Percentiles rank a stretch among this genome's conserved stretches.
phyloP scores from a whole-genome alignment of 2,329 filamentous ascomycete species.

The Neonectria faginata region DNA sequence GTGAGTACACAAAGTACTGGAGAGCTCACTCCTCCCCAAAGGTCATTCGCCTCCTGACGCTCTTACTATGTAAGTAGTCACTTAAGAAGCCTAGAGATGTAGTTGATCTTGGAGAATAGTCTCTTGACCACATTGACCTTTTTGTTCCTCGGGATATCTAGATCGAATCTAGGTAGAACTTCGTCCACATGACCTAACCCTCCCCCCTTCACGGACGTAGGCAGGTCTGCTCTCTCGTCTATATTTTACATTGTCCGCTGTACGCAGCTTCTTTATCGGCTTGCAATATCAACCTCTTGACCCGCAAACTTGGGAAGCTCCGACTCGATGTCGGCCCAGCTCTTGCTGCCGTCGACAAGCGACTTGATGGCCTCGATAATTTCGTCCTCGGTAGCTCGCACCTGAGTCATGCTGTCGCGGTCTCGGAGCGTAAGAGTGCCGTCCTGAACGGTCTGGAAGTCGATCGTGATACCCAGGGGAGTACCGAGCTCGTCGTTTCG shows the following conservation, averaged over 20 bases:
- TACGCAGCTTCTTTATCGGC: constrained; percentile 45
- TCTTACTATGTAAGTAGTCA: not conserved
- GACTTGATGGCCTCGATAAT: constrained; percentile 80
- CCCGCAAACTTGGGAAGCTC: constrained; percentile 87
- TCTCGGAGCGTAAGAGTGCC: constrained; percentile 88
- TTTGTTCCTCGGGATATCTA: constrained; percentile 28
- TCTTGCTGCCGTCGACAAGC: constrained; percentile 61
- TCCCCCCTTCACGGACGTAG: constrained; percentile 12
- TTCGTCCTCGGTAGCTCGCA: constrained; percentile 83
- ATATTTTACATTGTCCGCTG: constrained; percentile 40
- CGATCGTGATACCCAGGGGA: constrained; percentile 91
- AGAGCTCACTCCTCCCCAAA: not conserved
- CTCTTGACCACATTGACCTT: constrained; percentile 17
- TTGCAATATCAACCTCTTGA: constrained; percentile 69
- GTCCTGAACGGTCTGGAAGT: constrained; percentile 95
- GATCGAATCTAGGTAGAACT: constrained; percentile 27
- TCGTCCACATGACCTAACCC: constrained; percentile 24
- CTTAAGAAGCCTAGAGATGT: not conserved
- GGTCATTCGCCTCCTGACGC: not conserved
- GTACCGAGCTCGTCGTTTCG: constrained; percentile 97
- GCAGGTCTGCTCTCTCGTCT: constrained; percentile 28
- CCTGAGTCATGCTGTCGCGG: constrained; percentile 90
- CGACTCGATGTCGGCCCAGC: constrained; percentile 76
- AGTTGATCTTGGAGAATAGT: not conserved
- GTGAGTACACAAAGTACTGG: no score